Evolutionary conservation across 2,329 filamentous ascomycete genomes (phyloP).

Genomic region (Cercospora beticola): DNA sequence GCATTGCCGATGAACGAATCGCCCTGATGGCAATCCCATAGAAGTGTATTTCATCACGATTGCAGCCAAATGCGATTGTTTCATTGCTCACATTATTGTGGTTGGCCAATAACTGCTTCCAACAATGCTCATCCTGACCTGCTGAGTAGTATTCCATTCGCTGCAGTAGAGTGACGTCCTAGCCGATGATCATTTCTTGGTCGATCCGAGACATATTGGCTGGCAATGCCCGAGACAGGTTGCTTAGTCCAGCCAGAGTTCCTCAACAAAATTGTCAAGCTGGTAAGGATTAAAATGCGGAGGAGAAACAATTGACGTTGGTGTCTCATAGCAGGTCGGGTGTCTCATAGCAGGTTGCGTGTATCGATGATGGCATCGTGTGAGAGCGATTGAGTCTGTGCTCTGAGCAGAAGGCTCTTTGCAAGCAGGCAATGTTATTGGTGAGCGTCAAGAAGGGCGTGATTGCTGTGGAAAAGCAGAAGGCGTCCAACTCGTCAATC

Average conservation of each 20-base stretch:
- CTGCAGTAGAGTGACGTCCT: not conserved
- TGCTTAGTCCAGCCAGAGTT: not conserved
- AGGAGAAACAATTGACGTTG: not conserved
- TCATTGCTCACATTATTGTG: no score
- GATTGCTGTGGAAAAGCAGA: not conserved
- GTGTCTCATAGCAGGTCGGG: not conserved
- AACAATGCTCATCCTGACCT: no score
- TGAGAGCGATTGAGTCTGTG: not conserved
- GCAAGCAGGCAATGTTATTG: no score
- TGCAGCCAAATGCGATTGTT: no score
- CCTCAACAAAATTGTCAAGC: not conserved
- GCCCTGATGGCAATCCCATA: no score
- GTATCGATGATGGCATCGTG: not conserved
- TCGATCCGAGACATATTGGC: not conserved
- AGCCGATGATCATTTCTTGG: not conserved
- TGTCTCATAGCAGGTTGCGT: not conserved
- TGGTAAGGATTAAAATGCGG: not conserved
- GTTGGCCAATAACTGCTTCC: no score
- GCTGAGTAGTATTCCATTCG: no score
- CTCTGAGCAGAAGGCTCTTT: not conserved
- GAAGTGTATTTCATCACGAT: no score
- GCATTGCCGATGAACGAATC: no score
- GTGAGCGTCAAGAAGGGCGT: no score
- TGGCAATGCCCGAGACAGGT: not conserved
- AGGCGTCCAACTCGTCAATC: not conserved